Base-by-base conservation (phyloP, 1,284 basidiomycete species). In the Phellopilus nigrolimitatus region DNA sequence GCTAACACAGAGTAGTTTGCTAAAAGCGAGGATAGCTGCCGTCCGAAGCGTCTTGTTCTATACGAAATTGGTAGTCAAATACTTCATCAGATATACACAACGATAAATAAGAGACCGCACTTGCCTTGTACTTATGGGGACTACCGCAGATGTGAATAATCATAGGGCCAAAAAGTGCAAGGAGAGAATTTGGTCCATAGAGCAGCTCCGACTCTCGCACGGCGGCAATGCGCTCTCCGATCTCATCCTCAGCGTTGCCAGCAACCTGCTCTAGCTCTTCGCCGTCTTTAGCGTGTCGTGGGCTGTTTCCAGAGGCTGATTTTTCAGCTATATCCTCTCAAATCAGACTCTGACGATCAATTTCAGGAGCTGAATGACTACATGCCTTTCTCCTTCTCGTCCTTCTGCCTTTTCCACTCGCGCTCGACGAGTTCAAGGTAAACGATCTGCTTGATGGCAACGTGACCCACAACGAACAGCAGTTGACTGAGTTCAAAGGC, bases 221-320 rank as follows among this genome's bases (percentile, higher is more conserved):
- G 1, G 72, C 78, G 2, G 84, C 82, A 39, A 99, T 89, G 4
- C 88, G 78, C 55, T 99, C 97, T 13, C 94, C 95, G 59, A 98
- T 95, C 63, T 99, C 95, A 66, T 99, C 95, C 66, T 99, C 95
- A 17, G 94, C 95, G 61, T 95, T 97, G 3, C 97, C 95, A 1
- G 91, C 92, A 1, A 99, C 95, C 61, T 97, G 94, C 58, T 99
- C 95, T 0, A 99, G 80, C 63, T 98, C 94, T 61, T 95, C 93
- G 12, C 72, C 78, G 31, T 89, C 85, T 63, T 92, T 91, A 9
- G 71, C 60, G 42, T 61, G 60, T 41, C 66, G 66, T 54, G 67
- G 62, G 6, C 64, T 58, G 24, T 68, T 64, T 53, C 63, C 65
- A 39, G 54, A 48, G 2, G 63, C 66, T n/a, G 65, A 70, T 59